Evolutionary conservation across 2,329 filamentous ascomycete species (phyloP).

Genomic region (Colletotrichum sp.): DNA sequence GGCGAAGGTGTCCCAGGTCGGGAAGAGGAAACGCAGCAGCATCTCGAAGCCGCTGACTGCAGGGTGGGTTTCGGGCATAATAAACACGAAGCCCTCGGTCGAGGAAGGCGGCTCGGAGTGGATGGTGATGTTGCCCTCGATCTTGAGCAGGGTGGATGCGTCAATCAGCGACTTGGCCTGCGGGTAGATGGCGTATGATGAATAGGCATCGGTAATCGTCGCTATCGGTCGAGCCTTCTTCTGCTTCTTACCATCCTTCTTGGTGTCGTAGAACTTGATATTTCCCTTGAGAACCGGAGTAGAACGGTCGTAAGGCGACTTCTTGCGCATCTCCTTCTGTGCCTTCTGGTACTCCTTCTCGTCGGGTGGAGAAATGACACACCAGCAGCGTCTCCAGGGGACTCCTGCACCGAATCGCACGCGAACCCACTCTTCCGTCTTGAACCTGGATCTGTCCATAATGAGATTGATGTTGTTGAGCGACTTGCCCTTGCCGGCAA

Average conservation of each 20-base stretch:
- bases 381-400: slow-evolving; percentile 97
- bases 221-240: slow-evolving; percentile 93
- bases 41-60: slow-evolving; percentile 95
- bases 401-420: slow-evolving; percentile 96
- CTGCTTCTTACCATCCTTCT: slow-evolving; percentile 76
- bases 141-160: slow-evolving; percentile 90
- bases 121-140: slow-evolving; percentile 89
- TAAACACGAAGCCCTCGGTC: slow-evolving; percentile 93
- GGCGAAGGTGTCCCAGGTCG: slow-evolving; percentile 89
- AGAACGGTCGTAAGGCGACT: slow-evolving; percentile 80
- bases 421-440: slow-evolving; percentile 90
- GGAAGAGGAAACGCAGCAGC: slow-evolving; percentile 90
- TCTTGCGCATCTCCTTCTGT: slow-evolving; percentile 83
- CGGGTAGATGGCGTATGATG: slow-evolving; percentile 94
- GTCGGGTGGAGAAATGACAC: slow-evolving; percentile 88
- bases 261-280: slow-evolving; percentile 93
- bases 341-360: slow-evolving; percentile 89
- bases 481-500: slow-evolving; percentile 89
- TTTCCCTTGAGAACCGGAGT: slow-evolving; percentile 77
- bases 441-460: slow-evolving; percentile 79
- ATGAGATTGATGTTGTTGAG: slow-evolving; percentile 91
- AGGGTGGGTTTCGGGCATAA: slow-evolving; percentile 95
- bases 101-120: slow-evolving; percentile 79
- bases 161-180: slow-evolving; percentile 94
- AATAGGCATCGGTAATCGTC: slow-evolving; percentile 87